Conservation (phyloP, 495 filamentous ascomycete genomes). For the Apodospora peruviana region DNA sequence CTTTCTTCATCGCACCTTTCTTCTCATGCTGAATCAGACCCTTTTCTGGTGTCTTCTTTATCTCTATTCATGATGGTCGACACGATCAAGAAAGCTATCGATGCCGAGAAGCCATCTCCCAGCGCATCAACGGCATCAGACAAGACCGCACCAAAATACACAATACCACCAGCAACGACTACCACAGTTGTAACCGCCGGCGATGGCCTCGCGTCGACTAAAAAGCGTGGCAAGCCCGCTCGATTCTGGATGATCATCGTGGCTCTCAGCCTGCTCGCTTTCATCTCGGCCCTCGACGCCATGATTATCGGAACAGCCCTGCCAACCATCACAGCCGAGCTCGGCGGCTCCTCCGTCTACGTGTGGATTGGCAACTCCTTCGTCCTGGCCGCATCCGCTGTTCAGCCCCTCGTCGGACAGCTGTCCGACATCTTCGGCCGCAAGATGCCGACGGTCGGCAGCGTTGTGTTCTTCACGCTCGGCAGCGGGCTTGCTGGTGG, state of each 20-base stretch:
- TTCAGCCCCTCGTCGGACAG: slow-evolving; percentile 13
- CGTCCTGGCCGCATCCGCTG: slow-evolving; percentile 21
- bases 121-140: too few species aligned
- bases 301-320: slow-evolving; percentile 49
- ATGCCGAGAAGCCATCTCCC: too few species aligned
- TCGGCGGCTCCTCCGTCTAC: slow-evolving; percentile 25
- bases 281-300: slow-evolving; percentile 1
- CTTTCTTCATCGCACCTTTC: too few species aligned
- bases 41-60: too few species aligned
- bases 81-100: too few species aligned
- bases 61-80: too few species aligned
- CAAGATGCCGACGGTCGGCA: background rate
- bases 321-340: slow-evolving; percentile 30
- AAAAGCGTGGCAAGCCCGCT: too few species aligned
- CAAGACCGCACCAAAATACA: too few species aligned
- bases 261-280: background rate
- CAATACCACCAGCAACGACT: too few species aligned
- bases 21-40: too few species aligned
- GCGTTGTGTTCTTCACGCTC: slow-evolving; percentile 29
- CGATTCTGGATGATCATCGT: background rate
- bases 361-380: slow-evolving; percentile 39
- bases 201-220: too few species aligned
- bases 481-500: slow-evolving; percentile 29
- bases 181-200: too few species aligned
- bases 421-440: slow-evolving; percentile 17